Evolutionary conservation across 1,139 yeast genomes (phyloP), one percentile per base, ranked within the genome.

Genomic region (Geotrichum candidum): DNA sequence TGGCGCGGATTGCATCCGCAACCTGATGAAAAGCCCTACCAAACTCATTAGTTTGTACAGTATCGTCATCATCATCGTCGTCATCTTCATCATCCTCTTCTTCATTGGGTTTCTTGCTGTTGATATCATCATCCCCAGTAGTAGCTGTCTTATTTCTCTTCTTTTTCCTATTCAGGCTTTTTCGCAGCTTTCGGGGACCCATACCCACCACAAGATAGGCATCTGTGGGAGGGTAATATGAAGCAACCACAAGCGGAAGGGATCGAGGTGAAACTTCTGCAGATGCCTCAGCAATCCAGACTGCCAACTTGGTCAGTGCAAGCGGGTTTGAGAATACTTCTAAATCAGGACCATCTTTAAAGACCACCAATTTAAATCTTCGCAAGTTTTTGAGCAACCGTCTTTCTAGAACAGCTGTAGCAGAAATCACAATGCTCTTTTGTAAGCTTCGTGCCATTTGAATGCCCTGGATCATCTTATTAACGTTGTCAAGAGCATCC

Each of bases 11-110:
- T 11, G 84, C 82, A 56, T 80, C 81, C 1, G 97, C 95, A 51
- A 91, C 87, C 67, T 87, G 88, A 72, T 90, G 96, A 73, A 94
- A 94, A 50, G 96, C 96, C 63, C 88, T 84, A 57, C 97, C 92
- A 71, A 94, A 94, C 25, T 90, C 86, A 71, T 94, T 94, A 75
- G 60, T 68, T 51, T 46, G 58, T 1, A 62, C 66, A 35, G 63
- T 60, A 33, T 83, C 83, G 56, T 76, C 75, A n/a, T 79, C 76
- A 13, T 68, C 69, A 3, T 67, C 68, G 0, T 63, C 69, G 3
- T 67, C 71, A 31, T 70, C 69, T 3, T 62, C 67, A 27, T 64
- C 67, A 15, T 61, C 70, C 1, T 70, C 72, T 67, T 76, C 77
- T 31, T 55, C 57, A 45, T 65, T 74, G 11, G 27, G 46, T 6